These are phyloP conservation scores for Diaporthe citriasiana DNA, from an alignment of 2,329 filamentous ascomycete genomes.

Conservation along the genomic window DNA sequence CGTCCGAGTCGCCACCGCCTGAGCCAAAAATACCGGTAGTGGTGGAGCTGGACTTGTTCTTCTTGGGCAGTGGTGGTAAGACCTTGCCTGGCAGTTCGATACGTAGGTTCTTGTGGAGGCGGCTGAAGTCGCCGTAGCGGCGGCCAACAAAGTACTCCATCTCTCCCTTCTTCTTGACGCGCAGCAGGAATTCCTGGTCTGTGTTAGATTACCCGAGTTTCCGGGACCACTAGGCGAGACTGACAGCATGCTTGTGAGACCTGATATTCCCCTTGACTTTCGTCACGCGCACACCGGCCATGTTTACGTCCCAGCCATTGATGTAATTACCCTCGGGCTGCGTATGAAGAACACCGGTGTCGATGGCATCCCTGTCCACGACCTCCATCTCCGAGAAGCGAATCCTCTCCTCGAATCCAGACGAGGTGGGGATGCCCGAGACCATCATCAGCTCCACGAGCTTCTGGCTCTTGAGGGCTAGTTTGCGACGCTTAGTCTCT, in stretches of 20 bases:
- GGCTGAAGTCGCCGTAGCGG: conserved; percentile 89
- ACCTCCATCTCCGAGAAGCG: conserved; percentile 97
- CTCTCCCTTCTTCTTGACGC: conserved; percentile 83
- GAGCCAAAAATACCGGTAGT: conserved; percentile 52
- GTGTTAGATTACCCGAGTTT: conserved; percentile 36
- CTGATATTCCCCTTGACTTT: conserved; percentile 88
- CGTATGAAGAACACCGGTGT: conserved; percentile 88
- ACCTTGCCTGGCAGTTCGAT: conserved; percentile 92
- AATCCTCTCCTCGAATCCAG: conserved; percentile 97
- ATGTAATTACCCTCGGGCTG: conserved; percentile 92
- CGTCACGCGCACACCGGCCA: conserved; percentile 87
- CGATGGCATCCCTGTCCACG: conserved; percentile 92
- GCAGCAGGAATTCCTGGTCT: conserved; percentile 85
- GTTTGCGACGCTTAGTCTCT: conserved; percentile 93
- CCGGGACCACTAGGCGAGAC: conserved; percentile 50
- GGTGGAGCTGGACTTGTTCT: conserved; percentile 87
- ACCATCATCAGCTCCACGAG: conserved; percentile 99
- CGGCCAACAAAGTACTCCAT: conserved; percentile 85
- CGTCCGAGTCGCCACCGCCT: conserved; percentile 79
- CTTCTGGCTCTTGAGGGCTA: conserved; percentile 94
- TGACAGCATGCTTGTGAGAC: conserved; percentile 90
- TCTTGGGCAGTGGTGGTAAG: conserved; percentile 86
- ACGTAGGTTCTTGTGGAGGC: conserved; percentile 83
- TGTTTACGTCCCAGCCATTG: conserved; percentile 97
- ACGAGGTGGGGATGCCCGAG: conserved; percentile 93